Base-by-base conservation (phyloP, 306 rosid genomes). In the Fagus sylvatica region DNA sequence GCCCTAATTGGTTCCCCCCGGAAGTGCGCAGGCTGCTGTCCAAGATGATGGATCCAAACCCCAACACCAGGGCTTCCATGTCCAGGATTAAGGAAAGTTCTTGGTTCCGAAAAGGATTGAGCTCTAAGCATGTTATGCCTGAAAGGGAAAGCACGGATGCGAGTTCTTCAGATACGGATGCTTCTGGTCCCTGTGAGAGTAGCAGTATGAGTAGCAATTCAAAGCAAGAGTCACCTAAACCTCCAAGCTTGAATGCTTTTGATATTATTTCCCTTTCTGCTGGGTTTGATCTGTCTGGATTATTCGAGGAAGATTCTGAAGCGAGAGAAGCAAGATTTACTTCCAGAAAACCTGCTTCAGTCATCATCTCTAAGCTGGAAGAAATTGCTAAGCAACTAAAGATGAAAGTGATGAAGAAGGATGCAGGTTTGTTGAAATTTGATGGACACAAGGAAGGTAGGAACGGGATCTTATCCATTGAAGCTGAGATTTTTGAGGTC, bases 401-500 rank as follows among this genome's bases (percentile, higher is more conserved):
- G 84, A 79, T 93, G 81, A 90, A 84, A 79, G 88, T 93, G 85
- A 87, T 76, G 81, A 93, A 93, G 76, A 91, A 78, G 77, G 89
- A 85, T 19, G 83, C 83, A 5, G 97, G 97, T 65, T 83, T 88
- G 78, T 68, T 93, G 73, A 91, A 86, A 79, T 67, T 93, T 53
- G 93, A 88, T 69, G 82, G 87, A 53, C 5, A 56, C 15, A 42
- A 69, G 75, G 93, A 89, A 88, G 98, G 97, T 49, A 91, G 90
- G 71, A 90, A 89, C 43, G 98, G 97, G 34, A 62, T 76, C 37
- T 75, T 91, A 71, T 91, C 96, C 78, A 86, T 94, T 56, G 96
- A 94, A 73, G 83, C 97, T 11, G 97, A 91, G 87, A 94, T 94
- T 53, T 94, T 87, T 78, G 90, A 94, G 77, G 83, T 91, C 78